A percentile compares a stretch with the other conserved stretches of the same genome.
Evolutionary conservation across 139 green algal genomes (phyloP).

Genomic region (Picochlorum costavermella): DNA sequence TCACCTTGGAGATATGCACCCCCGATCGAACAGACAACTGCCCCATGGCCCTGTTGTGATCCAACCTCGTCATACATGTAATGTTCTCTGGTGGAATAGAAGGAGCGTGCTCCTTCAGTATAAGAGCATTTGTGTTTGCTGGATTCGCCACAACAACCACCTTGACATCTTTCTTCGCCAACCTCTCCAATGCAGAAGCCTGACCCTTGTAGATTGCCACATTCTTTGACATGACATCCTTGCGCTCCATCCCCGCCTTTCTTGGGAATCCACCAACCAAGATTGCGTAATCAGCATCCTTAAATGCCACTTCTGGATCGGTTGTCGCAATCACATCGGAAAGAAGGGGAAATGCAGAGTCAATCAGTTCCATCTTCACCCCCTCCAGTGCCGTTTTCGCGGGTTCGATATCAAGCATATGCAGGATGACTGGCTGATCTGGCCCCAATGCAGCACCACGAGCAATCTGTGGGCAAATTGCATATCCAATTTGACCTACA

Average conservation of each 20-base stretch:
- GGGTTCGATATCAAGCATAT: conserved; percentile 88
- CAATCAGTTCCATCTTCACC: conserved; percentile 89
- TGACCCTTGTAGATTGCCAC: conserved; percentile 85
- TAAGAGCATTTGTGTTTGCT: conserved; percentile 90
- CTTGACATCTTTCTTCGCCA: conserved; percentile 46
- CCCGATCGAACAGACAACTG: conserved; percentile 67
- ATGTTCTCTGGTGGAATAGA: conserved; percentile 83
- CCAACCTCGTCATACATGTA: conserved; percentile 83
- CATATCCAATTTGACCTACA: conserved; percentile 90
- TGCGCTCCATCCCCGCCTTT: conserved; percentile 87
- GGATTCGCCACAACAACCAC: conserved; percentile 94
- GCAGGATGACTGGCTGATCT: conserved; percentile 82
- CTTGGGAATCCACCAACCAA: conserved; percentile 86
- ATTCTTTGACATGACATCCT: conserved; percentile 90
- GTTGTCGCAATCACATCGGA: conserved; percentile 74
- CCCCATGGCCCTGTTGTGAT: conserved; percentile 92
- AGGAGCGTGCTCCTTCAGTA: conserved; percentile 75
- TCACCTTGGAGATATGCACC: conserved; percentile 60
- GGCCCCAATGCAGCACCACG: conserved; percentile 71
- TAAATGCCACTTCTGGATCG: conserved; percentile 66
- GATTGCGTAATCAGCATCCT: conserved; percentile 81
- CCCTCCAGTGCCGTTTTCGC: conserved; percentile 72
- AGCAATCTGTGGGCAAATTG: conserved; percentile 72
- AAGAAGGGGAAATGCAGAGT: conserved; percentile 83
- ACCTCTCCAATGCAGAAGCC: conserved; percentile 63